Evolutionary conservation across 192 early-diverging fungal species (phyloP).

Genomic region (Coemansia sp.): DNA sequence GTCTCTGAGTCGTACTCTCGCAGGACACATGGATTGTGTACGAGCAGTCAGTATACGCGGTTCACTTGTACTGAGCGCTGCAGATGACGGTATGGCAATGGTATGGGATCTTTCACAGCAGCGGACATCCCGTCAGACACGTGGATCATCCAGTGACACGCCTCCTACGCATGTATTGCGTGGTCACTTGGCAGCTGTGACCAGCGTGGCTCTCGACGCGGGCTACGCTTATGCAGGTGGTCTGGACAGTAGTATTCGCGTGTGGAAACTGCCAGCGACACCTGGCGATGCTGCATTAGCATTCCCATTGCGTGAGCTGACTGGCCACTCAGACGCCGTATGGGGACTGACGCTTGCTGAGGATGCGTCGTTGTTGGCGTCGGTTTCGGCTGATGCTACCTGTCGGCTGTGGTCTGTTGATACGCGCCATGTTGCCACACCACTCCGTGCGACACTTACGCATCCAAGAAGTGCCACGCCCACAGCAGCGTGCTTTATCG

Average conservation of each 20-base stretch:
- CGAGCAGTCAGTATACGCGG: constrained; percentile 15
- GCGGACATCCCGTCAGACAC: constrained; percentile 9
- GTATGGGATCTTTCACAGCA: constrained; percentile 39
- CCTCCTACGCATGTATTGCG: constrained; percentile 24
- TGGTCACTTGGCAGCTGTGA: constrained; percentile 46
- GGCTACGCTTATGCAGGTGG: constrained; percentile 38
- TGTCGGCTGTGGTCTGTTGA: constrained; percentile 38
- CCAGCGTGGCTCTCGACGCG: constrained; percentile 22
- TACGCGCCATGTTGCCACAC: background rate
- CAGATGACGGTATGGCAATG: constrained; percentile 43
- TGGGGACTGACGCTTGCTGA: constrained; percentile 42
- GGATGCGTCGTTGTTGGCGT: constrained; percentile 25
- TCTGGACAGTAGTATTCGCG: constrained; percentile 39
- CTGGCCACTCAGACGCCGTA: constrained; percentile 38
- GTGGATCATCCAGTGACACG: constrained; percentile 6
- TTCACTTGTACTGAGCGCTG: constrained; percentile 30
- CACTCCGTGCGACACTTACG: constrained; percentile 5
- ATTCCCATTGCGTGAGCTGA: constrained; percentile 28
- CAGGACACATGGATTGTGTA: constrained; percentile 45
- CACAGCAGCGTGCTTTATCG: constrained; percentile 18
- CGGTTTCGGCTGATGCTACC: constrained; percentile 36
- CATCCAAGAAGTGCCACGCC: background rate
- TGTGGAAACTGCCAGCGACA: constrained; percentile 26
- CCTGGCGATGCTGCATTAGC: background rate
- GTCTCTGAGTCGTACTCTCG: constrained; percentile 17